phyloP scores from a whole-genome alignment of 2,329 filamentous ascomycete species.

The Phaeoacremonium minimum region DNA sequence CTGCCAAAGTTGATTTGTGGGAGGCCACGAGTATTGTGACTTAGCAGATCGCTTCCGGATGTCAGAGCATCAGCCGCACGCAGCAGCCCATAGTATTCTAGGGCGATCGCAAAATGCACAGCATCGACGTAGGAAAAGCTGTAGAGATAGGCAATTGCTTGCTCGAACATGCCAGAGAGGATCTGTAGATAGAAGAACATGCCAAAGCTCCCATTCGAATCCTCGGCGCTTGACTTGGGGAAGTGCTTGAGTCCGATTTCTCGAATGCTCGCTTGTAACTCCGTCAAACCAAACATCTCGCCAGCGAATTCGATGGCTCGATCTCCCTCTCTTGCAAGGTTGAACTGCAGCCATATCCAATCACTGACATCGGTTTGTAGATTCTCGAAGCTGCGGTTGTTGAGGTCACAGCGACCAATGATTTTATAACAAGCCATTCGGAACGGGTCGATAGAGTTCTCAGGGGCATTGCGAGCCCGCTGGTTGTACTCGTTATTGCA shows the following conservation, averaged over 20 bases:
- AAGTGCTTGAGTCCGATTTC: conserved; percentile 94
- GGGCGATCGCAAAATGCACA: conserved; percentile 87
- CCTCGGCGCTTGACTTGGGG: conserved; percentile 73
- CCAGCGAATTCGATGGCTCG: conserved; percentile 59
- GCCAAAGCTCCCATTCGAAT: conserved; percentile 69
- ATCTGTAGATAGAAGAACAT: conserved; percentile 94
- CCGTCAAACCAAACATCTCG: conserved; percentile 59
- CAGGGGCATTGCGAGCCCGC: conserved; percentile 75
- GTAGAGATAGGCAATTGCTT: conserved; percentile 88
- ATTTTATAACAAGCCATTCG: conserved; percentile 98
- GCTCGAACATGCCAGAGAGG: conserved; percentile 88
- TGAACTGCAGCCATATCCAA: conserved; percentile 71
- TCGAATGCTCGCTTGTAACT: conserved; percentile 73
- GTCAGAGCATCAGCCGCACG: conserved; percentile 78
- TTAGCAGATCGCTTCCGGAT: conserved; percentile 66
- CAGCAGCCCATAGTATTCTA: conserved; percentile 85
- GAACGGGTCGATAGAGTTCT: conserved; percentile 88
- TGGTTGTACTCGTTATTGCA: conserved; percentile 90
- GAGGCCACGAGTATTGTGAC: conserved; percentile 61
- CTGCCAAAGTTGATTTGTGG: conserved; percentile 92
- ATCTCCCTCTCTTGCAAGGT: conserved; percentile 62
- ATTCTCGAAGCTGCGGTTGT: conserved; percentile 59
- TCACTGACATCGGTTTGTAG: conserved; percentile 63
- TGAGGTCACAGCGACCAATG: conserved; percentile 72
- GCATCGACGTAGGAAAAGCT: conserved; percentile 88